Evolutionary conservation across 192 early-diverging fungal species (phyloP).

Genomic region (Dissophora globulifera): DNA sequence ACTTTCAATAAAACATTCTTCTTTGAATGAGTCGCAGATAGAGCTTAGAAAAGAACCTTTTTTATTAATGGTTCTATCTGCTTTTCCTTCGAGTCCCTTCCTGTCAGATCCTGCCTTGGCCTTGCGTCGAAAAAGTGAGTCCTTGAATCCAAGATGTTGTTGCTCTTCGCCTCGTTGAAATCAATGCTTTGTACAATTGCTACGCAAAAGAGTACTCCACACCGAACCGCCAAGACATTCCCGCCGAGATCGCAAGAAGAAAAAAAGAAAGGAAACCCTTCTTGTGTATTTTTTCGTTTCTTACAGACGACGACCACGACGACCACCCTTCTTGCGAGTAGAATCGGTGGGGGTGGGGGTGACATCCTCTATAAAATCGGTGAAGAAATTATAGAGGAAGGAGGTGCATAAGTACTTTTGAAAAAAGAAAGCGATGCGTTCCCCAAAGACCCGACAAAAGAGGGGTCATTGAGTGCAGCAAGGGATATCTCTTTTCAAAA

Average conservation of each 20-base stretch:
- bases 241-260: constrained; percentile 10
- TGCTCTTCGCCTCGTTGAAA: background rate
- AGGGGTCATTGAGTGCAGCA: no score
- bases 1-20: no score
- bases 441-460: no score
- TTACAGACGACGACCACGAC: constrained; percentile 99
- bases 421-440: constrained; percentile 95
- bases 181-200: background rate
- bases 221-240: constrained; percentile 13
- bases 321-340: constrained; percentile 99
- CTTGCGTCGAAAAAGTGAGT: no score
- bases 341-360: constrained; percentile 99
- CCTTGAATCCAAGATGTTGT: no score
- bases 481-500: no score
- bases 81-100: no score
- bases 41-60: no score
- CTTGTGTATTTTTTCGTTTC: constrained; percentile 32
- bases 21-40: no score
- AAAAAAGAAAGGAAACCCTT: constrained; percentile 4
- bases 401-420: constrained; percentile 51
- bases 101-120: no score
- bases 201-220: background rate
- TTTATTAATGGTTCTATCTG: no score
- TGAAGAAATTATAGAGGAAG: constrained; percentile 4
- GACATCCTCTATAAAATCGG: constrained; percentile 86